A percentile compares a stretch with the other conserved stretches of the same genome.
These are phyloP conservation scores for Tetracladium marchalianum DNA, from an alignment of 495 filamentous ascomycete genomes.

Conservation along the genomic window DNA sequence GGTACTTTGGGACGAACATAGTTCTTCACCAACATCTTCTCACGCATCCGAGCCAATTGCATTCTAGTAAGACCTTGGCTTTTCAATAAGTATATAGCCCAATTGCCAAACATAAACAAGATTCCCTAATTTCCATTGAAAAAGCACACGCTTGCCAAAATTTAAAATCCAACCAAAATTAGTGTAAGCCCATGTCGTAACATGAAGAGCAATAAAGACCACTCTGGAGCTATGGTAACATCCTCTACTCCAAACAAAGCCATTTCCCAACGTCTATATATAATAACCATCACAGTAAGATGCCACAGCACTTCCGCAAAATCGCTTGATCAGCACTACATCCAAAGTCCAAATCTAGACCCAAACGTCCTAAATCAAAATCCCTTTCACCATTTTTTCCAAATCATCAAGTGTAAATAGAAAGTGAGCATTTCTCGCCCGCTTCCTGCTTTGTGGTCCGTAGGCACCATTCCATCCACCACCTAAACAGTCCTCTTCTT, in stretches of 20 bases:
- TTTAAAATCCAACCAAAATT: too few relatives aligned
- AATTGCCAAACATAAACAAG: too few relatives aligned
- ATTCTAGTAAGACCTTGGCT: too few relatives aligned
- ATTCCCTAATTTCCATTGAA: too few relatives aligned
- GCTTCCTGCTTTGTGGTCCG: too few relatives aligned
- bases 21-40: too few relatives aligned
- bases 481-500: constrained; percentile 43
- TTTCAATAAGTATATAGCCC: too few relatives aligned
- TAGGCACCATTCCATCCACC: background rate
- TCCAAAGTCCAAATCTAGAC: too few relatives aligned
- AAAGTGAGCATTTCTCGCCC: constrained; percentile 3
- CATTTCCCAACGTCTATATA: background rate
- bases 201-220: background rate
- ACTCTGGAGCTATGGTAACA: background rate
- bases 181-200: background rate
- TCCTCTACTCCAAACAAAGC: background rate
- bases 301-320: constrained; percentile 1
- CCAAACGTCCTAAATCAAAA: too few relatives aligned
- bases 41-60: too few relatives aligned
- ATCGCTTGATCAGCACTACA: background rate
- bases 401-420: background rate
- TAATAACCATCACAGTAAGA: background rate
- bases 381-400: background rate
- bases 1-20: too few relatives aligned
- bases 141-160: too few relatives aligned